Conservation (phyloP, 768 basidiomycete species). For the Hirschioporus abietinus region DNA sequence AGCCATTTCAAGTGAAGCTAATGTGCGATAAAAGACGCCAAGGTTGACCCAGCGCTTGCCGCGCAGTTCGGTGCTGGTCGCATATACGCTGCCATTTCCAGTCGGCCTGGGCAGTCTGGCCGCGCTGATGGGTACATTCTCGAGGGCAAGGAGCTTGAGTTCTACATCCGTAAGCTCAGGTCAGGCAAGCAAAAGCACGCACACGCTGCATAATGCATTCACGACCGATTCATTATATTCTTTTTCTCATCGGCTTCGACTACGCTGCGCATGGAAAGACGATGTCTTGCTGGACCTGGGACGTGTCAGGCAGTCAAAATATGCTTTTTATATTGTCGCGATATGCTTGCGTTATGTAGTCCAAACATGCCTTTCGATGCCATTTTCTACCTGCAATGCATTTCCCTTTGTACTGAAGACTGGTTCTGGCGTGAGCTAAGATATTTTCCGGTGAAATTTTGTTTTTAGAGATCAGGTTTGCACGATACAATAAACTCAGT, state of each 20-base stretch:
- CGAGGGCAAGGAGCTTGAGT: slow-evolving; percentile 99
- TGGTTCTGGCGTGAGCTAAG: not conserved
- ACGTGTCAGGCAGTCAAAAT: not conserved
- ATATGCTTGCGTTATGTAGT: not conserved
- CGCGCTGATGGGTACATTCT: slow-evolving; percentile 96
- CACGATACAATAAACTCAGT: too few relatives aligned
- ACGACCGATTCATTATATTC: not conserved
- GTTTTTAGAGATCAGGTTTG: not conserved
- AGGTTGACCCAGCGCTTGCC: slow-evolving; percentile 88
- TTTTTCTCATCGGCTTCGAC: not conserved
- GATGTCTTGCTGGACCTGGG: not conserved
- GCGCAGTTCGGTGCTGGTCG: slow-evolving; percentile 91
- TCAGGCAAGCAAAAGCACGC: slow-evolving; percentile 95
- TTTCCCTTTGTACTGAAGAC: not conserved
- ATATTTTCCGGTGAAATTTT: not conserved
- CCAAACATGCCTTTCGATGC: not conserved
- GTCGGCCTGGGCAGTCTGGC: slow-evolving; percentile 94
- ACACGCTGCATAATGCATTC: slow-evolving; percentile 32
- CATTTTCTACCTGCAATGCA: not conserved
- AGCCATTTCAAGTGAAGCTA: not conserved
- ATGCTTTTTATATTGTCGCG: not conserved
- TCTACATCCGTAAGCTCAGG: slow-evolving; percentile 92
- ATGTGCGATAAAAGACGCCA: slow-evolving; percentile 53
- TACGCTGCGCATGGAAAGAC: not conserved
- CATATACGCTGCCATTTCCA: slow-evolving; percentile 88